Percentiles rank a stretch among this genome's conserved stretches.
These are phyloP conservation scores for Pseudonitzschia pungens DNA, from an alignment of 108 stramenopile species.

Conservation along the genomic window DNA sequence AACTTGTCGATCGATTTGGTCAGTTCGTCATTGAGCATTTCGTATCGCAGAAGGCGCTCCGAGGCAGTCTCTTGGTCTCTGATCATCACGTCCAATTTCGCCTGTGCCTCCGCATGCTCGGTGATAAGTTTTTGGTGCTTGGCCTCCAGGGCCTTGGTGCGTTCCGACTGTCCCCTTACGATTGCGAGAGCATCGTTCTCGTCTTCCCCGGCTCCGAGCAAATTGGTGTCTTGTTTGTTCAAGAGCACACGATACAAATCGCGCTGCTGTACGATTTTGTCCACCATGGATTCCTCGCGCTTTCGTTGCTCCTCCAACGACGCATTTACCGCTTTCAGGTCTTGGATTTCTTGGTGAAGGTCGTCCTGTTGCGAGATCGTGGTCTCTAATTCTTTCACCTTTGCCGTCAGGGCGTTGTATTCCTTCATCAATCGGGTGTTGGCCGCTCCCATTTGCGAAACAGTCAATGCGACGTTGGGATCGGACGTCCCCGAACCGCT, in stretches of 20 bases:
- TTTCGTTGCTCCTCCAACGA: conserved; percentile 66
- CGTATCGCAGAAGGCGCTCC: conserved; percentile 62
- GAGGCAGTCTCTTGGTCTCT: conserved; percentile 58
- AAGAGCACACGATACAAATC: conserved; percentile 82
- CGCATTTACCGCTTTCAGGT: conserved; percentile 51
- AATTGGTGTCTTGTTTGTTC: conserved; percentile 54
- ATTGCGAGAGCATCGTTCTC: conserved; percentile 44
- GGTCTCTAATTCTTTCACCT: conserved; percentile 59
- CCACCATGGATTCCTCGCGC: conserved; percentile 69
- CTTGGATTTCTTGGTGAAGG: conserved; percentile 50
- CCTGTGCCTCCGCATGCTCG: conserved; percentile 49
- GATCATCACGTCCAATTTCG: conserved; percentile 44
- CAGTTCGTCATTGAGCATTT: conserved; percentile 58
- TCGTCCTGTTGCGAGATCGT: conserved; percentile 44
- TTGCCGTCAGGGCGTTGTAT: conserved; percentile 50
- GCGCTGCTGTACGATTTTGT: conserved; percentile 82
- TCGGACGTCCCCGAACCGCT: conserved; percentile 14
- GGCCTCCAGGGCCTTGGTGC: conserved; percentile 52
- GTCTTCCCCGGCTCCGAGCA: conserved; percentile 32
- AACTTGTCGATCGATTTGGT: conserved; percentile 53
- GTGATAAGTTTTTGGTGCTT: conserved; percentile 47
- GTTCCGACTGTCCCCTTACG: conserved; percentile 46
- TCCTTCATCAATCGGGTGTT: conserved; percentile 76
- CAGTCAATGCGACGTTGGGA: conserved; percentile 19
- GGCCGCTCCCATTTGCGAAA: conserved; percentile 69